Evolutionary conservation across 2,329 filamentous ascomycete species (phyloP).

Genomic region (Tolypocladium inflatum): DNA sequence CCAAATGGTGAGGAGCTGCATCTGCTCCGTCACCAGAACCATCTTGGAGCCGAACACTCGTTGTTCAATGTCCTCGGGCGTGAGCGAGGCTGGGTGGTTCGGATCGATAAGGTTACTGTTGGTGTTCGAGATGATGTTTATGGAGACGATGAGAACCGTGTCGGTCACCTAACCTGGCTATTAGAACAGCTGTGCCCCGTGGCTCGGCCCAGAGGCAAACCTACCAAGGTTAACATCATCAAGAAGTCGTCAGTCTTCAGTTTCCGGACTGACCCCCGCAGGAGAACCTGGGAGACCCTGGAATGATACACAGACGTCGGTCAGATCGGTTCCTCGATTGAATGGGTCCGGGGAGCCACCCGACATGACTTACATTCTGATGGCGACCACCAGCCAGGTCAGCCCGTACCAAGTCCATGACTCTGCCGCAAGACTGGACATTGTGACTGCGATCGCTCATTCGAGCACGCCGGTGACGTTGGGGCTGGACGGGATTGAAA

Average conservation of each 20-base stretch:
- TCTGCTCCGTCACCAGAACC: constrained; percentile 51
- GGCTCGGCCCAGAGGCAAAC: constrained; percentile 8
- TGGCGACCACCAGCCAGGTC: constrained; percentile 25
- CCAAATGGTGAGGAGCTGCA: constrained; percentile 51
- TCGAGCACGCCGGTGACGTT: neutral
- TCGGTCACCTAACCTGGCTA: constrained; percentile 28
- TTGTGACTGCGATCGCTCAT: constrained; percentile 5
- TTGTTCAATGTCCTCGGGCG: constrained; percentile 29
- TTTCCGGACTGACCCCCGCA: constrained; percentile 34
- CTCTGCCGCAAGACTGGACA: constrained; percentile 24
- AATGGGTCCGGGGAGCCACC: neutral
- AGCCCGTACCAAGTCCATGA: constrained; percentile 36
- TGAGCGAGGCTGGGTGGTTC: constrained; percentile 28
- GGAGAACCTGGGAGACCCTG: constrained; percentile 27
- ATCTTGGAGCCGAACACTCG: constrained; percentile 48
- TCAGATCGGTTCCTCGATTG: neutral
- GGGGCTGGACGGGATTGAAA: neutral
- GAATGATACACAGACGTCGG: neutral
- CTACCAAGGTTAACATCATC: constrained; percentile 43
- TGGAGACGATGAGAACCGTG: constrained; percentile 41
- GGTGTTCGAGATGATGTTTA: constrained; percentile 46
- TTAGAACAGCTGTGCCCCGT: neutral
- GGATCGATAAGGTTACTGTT: constrained; percentile 50
- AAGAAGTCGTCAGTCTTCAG: constrained; percentile 46
- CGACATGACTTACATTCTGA: constrained; percentile 26